phyloP scores from a whole-genome alignment of 441 rosid species.

The Jatropha podagrica region DNA sequence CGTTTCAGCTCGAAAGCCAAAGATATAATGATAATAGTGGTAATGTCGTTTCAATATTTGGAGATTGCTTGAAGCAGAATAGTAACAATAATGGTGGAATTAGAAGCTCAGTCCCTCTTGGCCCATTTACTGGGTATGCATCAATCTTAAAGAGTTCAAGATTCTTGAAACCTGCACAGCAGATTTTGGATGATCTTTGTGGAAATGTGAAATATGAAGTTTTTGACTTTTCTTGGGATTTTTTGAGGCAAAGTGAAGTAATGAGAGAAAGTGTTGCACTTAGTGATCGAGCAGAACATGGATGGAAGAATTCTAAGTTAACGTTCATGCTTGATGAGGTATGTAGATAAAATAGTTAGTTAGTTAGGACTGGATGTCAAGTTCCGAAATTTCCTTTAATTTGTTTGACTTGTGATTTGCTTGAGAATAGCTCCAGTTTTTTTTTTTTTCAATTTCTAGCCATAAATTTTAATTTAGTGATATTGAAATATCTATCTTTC shows the following conservation, averaged over 20 bases:
- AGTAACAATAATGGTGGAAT: background rate
- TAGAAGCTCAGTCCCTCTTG: slow-evolving; percentile 40
- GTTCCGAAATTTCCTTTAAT: no score
- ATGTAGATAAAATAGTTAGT: no score
- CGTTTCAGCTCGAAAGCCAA: slow-evolving; percentile 20
- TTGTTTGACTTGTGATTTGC: no score
- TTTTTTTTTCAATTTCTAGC: no score
- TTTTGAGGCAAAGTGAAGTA: slow-evolving; percentile 16
- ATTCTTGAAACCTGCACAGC: slow-evolving; percentile 53
- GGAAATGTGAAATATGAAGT: slow-evolving; percentile 12
- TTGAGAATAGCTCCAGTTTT: no score
- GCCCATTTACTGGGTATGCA: slow-evolving; percentile 53
- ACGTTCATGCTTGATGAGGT: slow-evolving; percentile 46
- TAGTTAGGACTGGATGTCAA: no score
- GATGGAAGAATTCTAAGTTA: slow-evolving; percentile 39
- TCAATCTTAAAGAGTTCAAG: slow-evolving; percentile 43
- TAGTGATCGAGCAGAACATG: slow-evolving; percentile 27
- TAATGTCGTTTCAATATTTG: slow-evolving; percentile 20
- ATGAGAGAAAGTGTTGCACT: slow-evolving; percentile 18
- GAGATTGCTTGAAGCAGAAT: slow-evolving; percentile 24
- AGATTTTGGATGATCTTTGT: slow-evolving; percentile 34
- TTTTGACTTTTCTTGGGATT: slow-evolving; percentile 17
- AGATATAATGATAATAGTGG: background rate
- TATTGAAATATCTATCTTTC: no score
- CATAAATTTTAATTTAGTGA: no score